Evolutionary conservation across 2,329 filamentous ascomycete species (phyloP), one percentile per base, ranked within the genome.

Genomic region (Aspergillus flavus): DNA sequence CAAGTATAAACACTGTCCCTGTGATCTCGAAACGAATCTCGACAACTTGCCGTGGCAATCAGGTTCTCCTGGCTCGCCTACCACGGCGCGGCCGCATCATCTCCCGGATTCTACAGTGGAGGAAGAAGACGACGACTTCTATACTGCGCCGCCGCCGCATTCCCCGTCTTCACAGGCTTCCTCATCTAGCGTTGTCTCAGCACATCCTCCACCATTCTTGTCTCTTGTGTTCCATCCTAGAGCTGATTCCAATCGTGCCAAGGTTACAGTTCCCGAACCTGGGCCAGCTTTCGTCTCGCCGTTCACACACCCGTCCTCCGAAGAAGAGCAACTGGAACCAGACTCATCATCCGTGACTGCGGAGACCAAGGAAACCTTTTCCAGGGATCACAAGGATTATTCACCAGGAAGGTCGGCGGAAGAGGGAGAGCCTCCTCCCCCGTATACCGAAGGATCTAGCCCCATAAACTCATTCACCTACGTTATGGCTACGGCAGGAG

Each of bases 401-500:
- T 86, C 89, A 43, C 89, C 89, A 63, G 88, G 87, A 71, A 95
- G 95, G 78, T 87, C 83, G 63, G 75, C 85, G 63, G 87, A 89
- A 83, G 94, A 98, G 81, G 87, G 88, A 80, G 95, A 98, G 82
- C 94, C 94, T 63, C 95, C 95, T 65, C 95, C 95, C 63, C 94
- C 95, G 62, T 99, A 99, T 79, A 93, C 92, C 70, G 94, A 98
- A 75, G 94, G 94, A 73, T 91, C 89, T 65, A 97, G 93, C 83
- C 95, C 95, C 66, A 88, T 99, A 78, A 87, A 91, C 65, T 92
- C 93, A 62, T 99, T 99, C 76, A 90, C 91, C 72, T 99, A 96
- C 87, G 88, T 97, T 78, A 99, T 99, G 95, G 94, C 95, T 81
- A 92, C 93, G 78, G 94, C 94, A 81, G 94, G 94, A 85, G 94